Evolutionary conservation across 169 alveolate species (phyloP).

Genomic region (Cryptosporidium xiaoi): DNA sequence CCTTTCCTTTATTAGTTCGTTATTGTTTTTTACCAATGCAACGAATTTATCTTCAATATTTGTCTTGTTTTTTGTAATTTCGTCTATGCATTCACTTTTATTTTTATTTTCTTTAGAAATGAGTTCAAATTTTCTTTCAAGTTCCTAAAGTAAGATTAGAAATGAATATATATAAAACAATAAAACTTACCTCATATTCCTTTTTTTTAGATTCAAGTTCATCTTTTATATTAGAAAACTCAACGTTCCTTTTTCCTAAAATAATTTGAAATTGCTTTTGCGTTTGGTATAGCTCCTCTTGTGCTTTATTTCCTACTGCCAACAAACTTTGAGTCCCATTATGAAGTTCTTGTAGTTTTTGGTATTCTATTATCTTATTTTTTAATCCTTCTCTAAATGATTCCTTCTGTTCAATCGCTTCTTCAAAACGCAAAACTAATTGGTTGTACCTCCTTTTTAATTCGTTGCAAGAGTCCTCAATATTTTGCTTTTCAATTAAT

Average conservation of each 20-base stretch:
- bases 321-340: constrained; percentile 58
- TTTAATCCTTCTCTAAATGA: constrained; percentile 64
- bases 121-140: constrained; percentile 36
- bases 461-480: constrained; percentile 62
- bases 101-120: constrained; percentile 22
- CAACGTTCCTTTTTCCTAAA: constrained; percentile 53
- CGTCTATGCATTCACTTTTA: constrained; percentile 2
- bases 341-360: constrained; percentile 64
- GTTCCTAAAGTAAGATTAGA: constrained; percentile 21
- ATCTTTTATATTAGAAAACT: constrained; percentile 51
- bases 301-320: constrained; percentile 64
- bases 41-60: constrained; percentile 10
- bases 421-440: constrained; percentile 51
- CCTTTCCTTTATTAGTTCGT: constrained; percentile 41
- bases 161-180: not conserved
- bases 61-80: constrained; percentile 9
- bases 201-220: constrained; percentile 29
- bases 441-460: constrained; percentile 61
- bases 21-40: constrained; percentile 8
- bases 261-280: constrained; percentile 68
- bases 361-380: constrained; percentile 49
- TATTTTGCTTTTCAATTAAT: constrained; percentile 49
- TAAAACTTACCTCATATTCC: constrained; percentile 51
- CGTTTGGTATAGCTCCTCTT: constrained; percentile 72
- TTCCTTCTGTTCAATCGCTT: constrained; percentile 60